phyloP scores from a whole-genome alignment of 768 basidiomycete species.

The Naganishia randhawae region DNA sequence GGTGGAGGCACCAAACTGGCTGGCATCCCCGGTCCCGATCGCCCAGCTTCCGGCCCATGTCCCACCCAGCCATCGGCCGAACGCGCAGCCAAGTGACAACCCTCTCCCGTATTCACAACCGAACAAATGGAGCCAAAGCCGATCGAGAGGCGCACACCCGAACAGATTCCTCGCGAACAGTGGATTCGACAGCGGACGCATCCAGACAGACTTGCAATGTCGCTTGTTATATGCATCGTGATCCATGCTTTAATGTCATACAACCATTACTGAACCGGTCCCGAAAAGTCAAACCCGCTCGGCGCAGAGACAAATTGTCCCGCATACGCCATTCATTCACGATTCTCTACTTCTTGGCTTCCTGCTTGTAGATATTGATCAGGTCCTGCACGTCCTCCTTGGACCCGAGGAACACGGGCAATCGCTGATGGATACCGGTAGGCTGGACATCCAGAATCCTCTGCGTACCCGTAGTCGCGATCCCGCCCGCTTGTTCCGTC shows the following conservation, averaged over 20 bases:
- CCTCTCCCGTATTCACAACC: too few species aligned
- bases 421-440: constrained; percentile 82
- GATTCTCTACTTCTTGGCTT: background rate
- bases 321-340: background rate
- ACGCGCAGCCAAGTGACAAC: too few species aligned
- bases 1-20: too few species aligned
- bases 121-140: too few species aligned
- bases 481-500: constrained; percentile 89
- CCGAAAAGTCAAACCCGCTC: background rate
- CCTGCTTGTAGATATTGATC: constrained; percentile 70
- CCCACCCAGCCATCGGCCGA: too few species aligned
- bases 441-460: constrained; percentile 89
- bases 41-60: too few species aligned
- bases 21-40: too few species aligned
- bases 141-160: too few species aligned
- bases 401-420: constrained; percentile 87
- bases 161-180: too few species aligned
- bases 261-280: constrained; percentile 7
- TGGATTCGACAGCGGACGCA: too few species aligned
- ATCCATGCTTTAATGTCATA: constrained; percentile 17
- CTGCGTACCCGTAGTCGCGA: constrained; percentile 91
- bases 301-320: background rate
- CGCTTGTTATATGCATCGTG: constrained; percentile 3
- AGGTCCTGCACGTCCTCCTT: constrained; percentile 89
- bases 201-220: too few species aligned